phyloP scores from a whole-genome alignment of 306 rosid species.

The Crataegus laevigata region DNA sequence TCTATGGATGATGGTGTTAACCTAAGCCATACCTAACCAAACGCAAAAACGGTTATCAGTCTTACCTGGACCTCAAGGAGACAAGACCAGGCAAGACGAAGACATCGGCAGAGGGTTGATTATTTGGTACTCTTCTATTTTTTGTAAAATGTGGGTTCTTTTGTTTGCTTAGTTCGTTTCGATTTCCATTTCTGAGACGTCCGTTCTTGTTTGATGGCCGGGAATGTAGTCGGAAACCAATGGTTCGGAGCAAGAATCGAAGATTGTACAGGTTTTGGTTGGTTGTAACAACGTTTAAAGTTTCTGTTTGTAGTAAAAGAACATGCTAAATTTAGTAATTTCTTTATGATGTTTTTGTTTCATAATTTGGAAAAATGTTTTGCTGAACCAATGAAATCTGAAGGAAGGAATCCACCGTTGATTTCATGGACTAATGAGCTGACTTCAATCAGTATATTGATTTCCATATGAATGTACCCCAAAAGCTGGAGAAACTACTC shows the following conservation, averaged over 20 bases:
- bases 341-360: neutral
- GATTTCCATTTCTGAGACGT: slow-evolving; percentile 20
- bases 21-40: slow-evolving; percentile 24
- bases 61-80: slow-evolving; percentile 31
- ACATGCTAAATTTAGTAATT: slow-evolving; percentile 3
- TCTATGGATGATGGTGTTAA: neutral
- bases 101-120: neutral
- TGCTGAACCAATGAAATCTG: neutral
- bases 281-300: neutral
- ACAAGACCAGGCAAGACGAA: slow-evolving; percentile 31
- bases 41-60: slow-evolving; percentile 4
- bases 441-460: neutral
- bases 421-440: neutral
- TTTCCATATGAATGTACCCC: neutral
- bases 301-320: neutral
- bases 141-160: neutral
- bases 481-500: too few relatives aligned
- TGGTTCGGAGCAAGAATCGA: slow-evolving; percentile 22
- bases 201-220: neutral
- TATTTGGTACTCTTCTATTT: neutral
- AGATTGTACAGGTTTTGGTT: slow-evolving; percentile 8
- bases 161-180: slow-evolving; percentile 6
- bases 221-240: slow-evolving; percentile 13
- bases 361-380: neutral
- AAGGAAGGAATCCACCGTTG: neutral